Conservation (phyloP, 768 basidiomycete genomes). For the Phaffia tasmanica region DNA sequence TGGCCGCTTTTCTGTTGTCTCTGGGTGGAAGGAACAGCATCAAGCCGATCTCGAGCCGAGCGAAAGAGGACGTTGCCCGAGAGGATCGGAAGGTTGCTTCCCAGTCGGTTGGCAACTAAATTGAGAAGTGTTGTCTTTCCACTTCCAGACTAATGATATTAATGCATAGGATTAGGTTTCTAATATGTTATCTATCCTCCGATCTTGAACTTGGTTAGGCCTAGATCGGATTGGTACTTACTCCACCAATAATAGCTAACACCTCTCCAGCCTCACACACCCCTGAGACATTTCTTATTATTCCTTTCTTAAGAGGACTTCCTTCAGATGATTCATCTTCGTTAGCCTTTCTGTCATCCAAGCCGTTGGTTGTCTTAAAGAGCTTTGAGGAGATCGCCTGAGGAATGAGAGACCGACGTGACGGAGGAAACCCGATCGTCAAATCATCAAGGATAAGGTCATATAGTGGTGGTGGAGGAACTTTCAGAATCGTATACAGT, state of each 20-base stretch:
- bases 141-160: constrained; percentile 28
- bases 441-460: constrained; percentile 28
- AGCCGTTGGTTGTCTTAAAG: background rate
- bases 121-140: constrained; percentile 41
- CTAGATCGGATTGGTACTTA: background rate
- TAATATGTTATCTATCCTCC: no score
- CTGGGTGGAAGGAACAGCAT: background rate
- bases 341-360: background rate
- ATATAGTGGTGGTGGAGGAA: constrained; percentile 30
- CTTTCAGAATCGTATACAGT: background rate
- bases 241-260: constrained; percentile 33
- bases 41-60: background rate
- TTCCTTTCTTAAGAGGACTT: constrained; percentile 10
- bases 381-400: constrained; percentile 20
- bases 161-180: background rate
- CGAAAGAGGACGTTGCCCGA: constrained; percentile 30
- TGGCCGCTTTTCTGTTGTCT: constrained; percentile 30
- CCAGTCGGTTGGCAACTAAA: constrained; percentile 34
- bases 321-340: background rate
- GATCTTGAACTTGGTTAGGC: no score
- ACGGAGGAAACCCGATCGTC: constrained; percentile 30
- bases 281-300: constrained; percentile 35
- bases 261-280: constrained; percentile 38
- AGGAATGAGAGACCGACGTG: constrained; percentile 10
- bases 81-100: constrained; percentile 33